Percentiles rank a stretch among this genome's conserved stretches.
Conservation (phyloP, 345 rosid species). For the Euclidium syriacum region DNA sequence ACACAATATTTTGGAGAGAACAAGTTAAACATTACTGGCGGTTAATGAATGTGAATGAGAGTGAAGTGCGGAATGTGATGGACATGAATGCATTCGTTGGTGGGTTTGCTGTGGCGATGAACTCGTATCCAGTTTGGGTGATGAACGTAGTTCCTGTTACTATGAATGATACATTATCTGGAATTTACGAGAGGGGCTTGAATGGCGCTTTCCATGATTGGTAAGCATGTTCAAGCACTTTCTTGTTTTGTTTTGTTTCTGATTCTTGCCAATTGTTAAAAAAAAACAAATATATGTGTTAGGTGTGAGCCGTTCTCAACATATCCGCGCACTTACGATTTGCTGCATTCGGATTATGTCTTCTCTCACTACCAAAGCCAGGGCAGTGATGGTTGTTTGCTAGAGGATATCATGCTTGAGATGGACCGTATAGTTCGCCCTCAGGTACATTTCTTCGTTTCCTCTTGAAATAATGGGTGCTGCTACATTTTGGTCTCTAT, state of each 20-base stretch:
- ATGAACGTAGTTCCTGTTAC: constrained; percentile 83
- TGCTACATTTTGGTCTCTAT: background rate
- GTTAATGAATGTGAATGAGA: constrained; percentile 48
- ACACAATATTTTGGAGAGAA: constrained; percentile 61
- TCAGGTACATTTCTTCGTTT: constrained; percentile 46
- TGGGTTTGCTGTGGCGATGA: constrained; percentile 74
- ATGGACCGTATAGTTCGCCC: constrained; percentile 86
- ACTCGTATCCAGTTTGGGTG: constrained; percentile 70
- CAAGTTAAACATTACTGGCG: constrained; percentile 69
- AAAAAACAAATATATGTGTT: background rate
- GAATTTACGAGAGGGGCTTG: constrained; percentile 70
- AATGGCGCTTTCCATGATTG: constrained; percentile 85
- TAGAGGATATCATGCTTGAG: constrained; percentile 89
- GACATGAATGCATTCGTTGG: constrained; percentile 85
- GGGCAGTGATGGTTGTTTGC: constrained; percentile 56
- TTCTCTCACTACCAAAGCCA: constrained; percentile 50
- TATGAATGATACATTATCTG: constrained; percentile 65
- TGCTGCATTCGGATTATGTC: constrained; percentile 70
- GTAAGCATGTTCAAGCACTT: constrained; percentile 40
- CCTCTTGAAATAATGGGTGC: background rate
- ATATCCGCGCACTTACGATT: constrained; percentile 83
- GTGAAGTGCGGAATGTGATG: constrained; percentile 71
- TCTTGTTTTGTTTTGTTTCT: background rate
- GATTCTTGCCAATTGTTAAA: background rate
- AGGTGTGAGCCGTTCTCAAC: constrained; percentile 98